These are phyloP conservation scores for Gaultheria prostrata DNA, from an alignment of 148 eudicot species.

Conservation along the genomic window DNA sequence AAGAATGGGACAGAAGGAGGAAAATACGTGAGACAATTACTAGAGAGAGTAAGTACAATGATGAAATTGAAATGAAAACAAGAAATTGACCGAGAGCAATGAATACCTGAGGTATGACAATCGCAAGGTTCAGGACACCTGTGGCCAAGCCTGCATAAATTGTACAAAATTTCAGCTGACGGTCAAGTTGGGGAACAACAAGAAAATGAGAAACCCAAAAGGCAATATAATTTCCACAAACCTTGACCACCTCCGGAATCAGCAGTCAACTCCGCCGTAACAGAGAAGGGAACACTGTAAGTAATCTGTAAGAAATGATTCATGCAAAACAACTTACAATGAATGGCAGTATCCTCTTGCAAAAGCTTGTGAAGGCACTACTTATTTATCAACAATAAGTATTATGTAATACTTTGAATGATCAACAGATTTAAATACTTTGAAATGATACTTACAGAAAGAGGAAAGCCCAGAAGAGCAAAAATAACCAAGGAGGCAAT, in stretches of 20 bases:
- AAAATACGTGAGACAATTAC: neutral
- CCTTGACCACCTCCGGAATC: slow-evolving; percentile 99
- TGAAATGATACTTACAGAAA: slow-evolving; percentile 56
- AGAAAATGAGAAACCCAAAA: neutral
- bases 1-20: neutral
- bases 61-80: neutral
- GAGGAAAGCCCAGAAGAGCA: slow-evolving; percentile 90
- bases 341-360: neutral
- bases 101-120: slow-evolving; percentile 90
- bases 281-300: slow-evolving; percentile 92
- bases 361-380: neutral
- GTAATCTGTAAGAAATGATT: slow-evolving; percentile 54
- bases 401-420: neutral
- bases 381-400: neutral
- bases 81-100: neutral
- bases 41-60: neutral
- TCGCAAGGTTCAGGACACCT: slow-evolving; percentile 94
- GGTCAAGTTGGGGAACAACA: slow-evolving; percentile 7
- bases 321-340: neutral
- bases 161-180: slow-evolving; percentile 19
- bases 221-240: slow-evolving; percentile 23
- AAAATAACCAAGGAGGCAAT: slow-evolving; percentile 81
- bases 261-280: slow-evolving; percentile 90
- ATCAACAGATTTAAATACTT: neutral
- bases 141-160: slow-evolving; percentile 79